Evolutionary conservation across 148 eudicot genomes (phyloP), one percentile per base, ranked within the genome.

Genomic region (Fagopyrum tataricum): DNA sequence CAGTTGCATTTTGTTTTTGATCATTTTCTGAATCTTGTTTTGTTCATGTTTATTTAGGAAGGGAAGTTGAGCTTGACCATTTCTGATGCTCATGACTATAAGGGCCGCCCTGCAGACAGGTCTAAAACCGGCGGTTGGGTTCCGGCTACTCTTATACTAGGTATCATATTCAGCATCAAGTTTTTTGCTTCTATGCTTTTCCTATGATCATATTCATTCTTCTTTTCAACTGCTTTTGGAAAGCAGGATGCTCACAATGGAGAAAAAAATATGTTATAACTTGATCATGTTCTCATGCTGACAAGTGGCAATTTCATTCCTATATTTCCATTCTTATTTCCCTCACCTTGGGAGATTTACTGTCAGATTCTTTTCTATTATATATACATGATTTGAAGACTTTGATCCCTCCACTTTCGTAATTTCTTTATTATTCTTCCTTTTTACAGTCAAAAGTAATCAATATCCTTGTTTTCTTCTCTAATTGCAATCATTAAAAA

Each of bases 111-210:
- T 5, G 96, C 93, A 4, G 88, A 90, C 48, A 82, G 87, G 79
- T 44, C 90, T 2, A 90, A 82, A 75, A 92, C 97, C 47, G 97
- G 97, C 70, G 93, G 97, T 44, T 92, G 97, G 97, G 73, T 88
- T 5, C 83, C 90, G 39, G 96, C 97, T 39, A 88, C 91, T 21
- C 89, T 87, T 40, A 83, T 90, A 41, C 77, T 92, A 77, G 96
- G 97, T 15, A 44, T 18, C 18, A 47, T 46, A 71, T 23, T 48
- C 58, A 71, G 73, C 56, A 71, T 46, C 52, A 71, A 47, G 5
- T 0, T 9, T 15, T 64, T 59, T 15, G 12, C 39, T 59, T 59
- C 66, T 59, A 59, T 59, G 66, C 23, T 59, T 59, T 59, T 59
- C 62, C 66, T 59, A 59, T 59, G 66, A 59, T 39, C 66, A 59